phyloP scores from a whole-genome alignment of 139 green algal genomes.

The Chlamydomonas incerta region DNA sequence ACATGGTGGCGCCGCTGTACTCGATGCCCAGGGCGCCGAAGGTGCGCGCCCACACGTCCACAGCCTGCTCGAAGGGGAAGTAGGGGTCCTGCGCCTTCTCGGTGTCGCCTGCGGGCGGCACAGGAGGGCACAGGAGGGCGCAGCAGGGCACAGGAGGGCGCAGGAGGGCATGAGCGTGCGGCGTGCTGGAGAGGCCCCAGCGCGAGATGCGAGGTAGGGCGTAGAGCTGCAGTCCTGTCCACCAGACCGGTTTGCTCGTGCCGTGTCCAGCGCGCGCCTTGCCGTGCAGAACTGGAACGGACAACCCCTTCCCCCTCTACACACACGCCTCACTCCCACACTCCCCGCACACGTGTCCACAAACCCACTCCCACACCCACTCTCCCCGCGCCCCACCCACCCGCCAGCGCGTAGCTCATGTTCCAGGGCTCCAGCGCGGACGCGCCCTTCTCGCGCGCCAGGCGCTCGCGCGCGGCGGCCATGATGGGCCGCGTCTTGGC shows the following conservation, averaged over 20 bases:
- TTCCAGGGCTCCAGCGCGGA: constrained; percentile 79
- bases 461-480: constrained; percentile 59
- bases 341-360: no score
- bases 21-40: constrained; percentile 84
- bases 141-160: no score
- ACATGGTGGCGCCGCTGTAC: constrained; percentile 57
- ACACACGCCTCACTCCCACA: no score
- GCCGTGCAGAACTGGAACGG: no score
- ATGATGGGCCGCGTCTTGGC: constrained; percentile 72
- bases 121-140: neutral
- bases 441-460: constrained; percentile 72
- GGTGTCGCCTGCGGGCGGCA: constrained; percentile 67
- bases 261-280: no score
- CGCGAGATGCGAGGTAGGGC: no score
- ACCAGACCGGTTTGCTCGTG: no score
- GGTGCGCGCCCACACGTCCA: constrained; percentile 81
- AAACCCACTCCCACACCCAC: neutral
- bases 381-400: constrained; percentile 11
- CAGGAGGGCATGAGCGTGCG: no score
- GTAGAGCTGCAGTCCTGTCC: no score
- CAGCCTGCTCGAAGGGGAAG: constrained; percentile 74
- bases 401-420: constrained; percentile 71
- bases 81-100: constrained; percentile 73
- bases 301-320: no score
- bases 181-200: no score